phyloP scores from a whole-genome alignment of 2,329 filamentous ascomycete genomes.

The Aspergillus sclerotialis region DNA sequence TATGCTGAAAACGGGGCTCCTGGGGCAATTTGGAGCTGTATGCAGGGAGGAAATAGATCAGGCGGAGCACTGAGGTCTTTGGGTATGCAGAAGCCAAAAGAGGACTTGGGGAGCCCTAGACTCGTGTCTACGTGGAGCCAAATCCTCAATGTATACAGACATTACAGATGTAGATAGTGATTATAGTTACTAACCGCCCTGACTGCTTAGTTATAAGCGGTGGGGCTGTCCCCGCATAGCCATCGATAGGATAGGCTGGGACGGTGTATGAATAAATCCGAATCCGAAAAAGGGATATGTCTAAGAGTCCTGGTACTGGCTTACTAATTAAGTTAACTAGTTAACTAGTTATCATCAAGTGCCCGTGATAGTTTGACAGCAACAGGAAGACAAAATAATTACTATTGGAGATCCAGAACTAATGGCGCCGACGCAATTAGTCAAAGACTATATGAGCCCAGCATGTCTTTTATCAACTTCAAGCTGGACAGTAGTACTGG shows the following conservation, averaged over 20 bases:
- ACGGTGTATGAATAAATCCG: conserved; percentile 1
- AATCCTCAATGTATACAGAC: neutral
- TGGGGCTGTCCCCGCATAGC: conserved; percentile 1
- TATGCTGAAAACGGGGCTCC: conserved; percentile 8
- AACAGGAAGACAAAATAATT: no score
- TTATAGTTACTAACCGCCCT: neutral
- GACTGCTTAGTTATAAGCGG: neutral
- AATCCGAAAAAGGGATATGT: no score
- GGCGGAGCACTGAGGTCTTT: conserved; percentile 3
- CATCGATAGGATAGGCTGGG: conserved; percentile 1
- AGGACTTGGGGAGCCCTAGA: neutral
- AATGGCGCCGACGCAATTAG: no score
- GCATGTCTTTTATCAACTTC: no score
- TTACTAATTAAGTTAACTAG: no score
- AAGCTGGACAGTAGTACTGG: no score
- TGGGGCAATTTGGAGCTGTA: conserved; percentile 8
- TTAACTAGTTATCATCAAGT: no score
- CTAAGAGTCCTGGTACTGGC: no score
- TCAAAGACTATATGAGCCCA: no score
- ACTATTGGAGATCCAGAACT: no score
- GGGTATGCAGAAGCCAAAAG: neutral
- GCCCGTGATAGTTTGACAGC: no score
- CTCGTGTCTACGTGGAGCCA: neutral
- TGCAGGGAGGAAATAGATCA: conserved; percentile 1
- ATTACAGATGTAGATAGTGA: neutral